These are phyloP conservation scores for Fusarium stilboides DNA, from an alignment of 2,329 filamentous ascomycete genomes.

Conservation along the genomic window DNA sequence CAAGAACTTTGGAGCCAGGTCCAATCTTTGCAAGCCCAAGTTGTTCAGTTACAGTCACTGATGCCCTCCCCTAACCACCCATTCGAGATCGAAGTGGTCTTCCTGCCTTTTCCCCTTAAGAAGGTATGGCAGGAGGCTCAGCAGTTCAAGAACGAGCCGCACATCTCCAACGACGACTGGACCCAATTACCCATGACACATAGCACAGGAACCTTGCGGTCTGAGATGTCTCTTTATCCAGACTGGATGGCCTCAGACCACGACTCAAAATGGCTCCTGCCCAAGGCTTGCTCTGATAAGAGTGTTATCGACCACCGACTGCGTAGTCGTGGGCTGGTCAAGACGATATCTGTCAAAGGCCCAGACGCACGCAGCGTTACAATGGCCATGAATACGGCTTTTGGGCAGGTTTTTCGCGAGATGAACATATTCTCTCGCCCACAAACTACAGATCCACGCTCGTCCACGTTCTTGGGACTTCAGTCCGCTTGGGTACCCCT, in stretches of 20 bases:
- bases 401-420: slow-evolving; percentile 69
- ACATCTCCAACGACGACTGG: slow-evolving; percentile 65
- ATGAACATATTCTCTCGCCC: slow-evolving; percentile 57
- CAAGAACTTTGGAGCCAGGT: slow-evolving; percentile 67
- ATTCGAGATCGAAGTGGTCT: slow-evolving; percentile 83
- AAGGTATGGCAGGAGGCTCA: slow-evolving; percentile 67
- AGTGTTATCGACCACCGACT: slow-evolving; percentile 78
- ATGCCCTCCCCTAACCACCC: slow-evolving; percentile 74
- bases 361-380: slow-evolving; percentile 79
- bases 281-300: slow-evolving; percentile 76
- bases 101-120: slow-evolving; percentile 77
- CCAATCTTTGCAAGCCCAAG: slow-evolving; percentile 64
- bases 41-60: slow-evolving; percentile 71
- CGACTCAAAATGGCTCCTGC: slow-evolving; percentile 74
- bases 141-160: slow-evolving; percentile 62
- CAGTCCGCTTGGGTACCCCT: slow-evolving; percentile 81
- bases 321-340: slow-evolving; percentile 80
- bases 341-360: slow-evolving; percentile 72
- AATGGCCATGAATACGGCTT: slow-evolving; percentile 73
- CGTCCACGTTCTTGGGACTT: slow-evolving; percentile 70
- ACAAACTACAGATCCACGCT: slow-evolving; percentile 47
- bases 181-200: slow-evolving; percentile 67
- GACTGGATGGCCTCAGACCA: slow-evolving; percentile 63
- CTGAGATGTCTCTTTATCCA: slow-evolving; percentile 63
- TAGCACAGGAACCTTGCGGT: slow-evolving; percentile 61